Evolutionary conservation across 202 grass and related monocot genomes (phyloP).

Genomic region (Setaria italica): DNA sequence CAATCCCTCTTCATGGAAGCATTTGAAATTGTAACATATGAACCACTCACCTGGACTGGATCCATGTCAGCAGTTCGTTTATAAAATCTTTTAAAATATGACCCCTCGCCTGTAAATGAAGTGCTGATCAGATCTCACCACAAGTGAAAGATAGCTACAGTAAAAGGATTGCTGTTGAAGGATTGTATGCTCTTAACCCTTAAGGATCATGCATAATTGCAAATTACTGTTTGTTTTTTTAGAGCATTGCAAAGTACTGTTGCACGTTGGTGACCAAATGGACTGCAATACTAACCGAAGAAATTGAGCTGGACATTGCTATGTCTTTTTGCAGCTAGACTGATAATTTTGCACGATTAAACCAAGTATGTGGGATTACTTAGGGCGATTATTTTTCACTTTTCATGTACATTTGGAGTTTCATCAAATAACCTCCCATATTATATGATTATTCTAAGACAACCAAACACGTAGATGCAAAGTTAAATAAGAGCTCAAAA

Average conservation of each 20-base stretch:
- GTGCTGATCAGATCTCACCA: neutral
- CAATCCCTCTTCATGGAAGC: slow-evolving; percentile 18
- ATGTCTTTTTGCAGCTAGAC: neutral
- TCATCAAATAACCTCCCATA: neutral
- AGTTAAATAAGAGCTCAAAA: neutral
- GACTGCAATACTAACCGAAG: neutral
- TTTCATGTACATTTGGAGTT: neutral
- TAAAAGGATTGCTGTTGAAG: neutral
- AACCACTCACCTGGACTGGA: slow-evolving; percentile 70
- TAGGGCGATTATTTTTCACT: neutral
- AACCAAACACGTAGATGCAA: neutral
- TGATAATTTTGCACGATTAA: neutral
- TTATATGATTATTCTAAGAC: neutral
- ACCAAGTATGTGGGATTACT: neutral
- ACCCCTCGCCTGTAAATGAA: slow-evolving; percentile 71
- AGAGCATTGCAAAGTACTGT: neutral
- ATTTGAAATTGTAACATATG: neutral
- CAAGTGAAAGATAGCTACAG: neutral
- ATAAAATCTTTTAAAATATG: slow-evolving; percentile 88
- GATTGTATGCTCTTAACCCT: neutral
- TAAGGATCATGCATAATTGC: neutral
- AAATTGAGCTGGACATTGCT: slow-evolving; percentile 1
- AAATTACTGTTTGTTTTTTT: neutral
- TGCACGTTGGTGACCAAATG: neutral
- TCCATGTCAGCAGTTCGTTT: slow-evolving; percentile 75